Conservation (phyloP, 345 rosid genomes). For the Dovyalis caffra region DNA sequence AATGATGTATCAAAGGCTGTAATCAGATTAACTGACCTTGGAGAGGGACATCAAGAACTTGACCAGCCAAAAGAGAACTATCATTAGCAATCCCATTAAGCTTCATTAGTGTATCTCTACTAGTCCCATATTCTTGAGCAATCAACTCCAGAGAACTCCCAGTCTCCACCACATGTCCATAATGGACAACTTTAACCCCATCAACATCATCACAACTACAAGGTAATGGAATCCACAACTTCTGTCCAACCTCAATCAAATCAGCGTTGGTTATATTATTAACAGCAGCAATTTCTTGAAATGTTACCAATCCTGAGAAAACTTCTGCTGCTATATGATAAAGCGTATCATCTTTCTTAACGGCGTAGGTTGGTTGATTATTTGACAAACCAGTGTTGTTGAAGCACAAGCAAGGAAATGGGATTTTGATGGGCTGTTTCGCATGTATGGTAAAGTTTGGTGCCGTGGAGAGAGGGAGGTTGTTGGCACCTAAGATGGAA, state of each 20-base stretch:
- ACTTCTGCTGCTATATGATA: conserved; percentile 25
- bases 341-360: conserved; percentile 7
- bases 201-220: conserved; percentile 31
- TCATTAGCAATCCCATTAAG: conserved; percentile 15
- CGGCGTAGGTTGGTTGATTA: conserved; percentile 15
- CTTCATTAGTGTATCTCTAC: not conserved
- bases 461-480: conserved; percentile 16
- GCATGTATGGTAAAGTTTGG: conserved; percentile 18
- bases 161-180: conserved; percentile 23
- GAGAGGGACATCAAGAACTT: conserved; percentile 34
- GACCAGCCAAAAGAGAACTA: conserved; percentile 21
- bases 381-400: conserved; percentile 27
- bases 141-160: conserved; percentile 25
- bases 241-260: conserved; percentile 5
- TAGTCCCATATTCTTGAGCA: conserved; percentile 19
- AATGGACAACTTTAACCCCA: conserved; percentile 25
- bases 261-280: conserved; percentile 1
- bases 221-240: conserved; percentile 29
- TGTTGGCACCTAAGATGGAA: conserved; percentile 28
- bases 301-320: conserved; percentile 14
- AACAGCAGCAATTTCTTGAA: conserved; percentile 13
- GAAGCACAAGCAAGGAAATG: conserved; percentile 25
- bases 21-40: conserved; percentile 8
- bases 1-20: not conserved
- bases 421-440: conserved; percentile 16